A percentile compares a stretch with the other conserved stretches of the same genome.
phyloP scores from a whole-genome alignment of 2,329 filamentous ascomycete species.

The Aspergillus pseudoglaucus region DNA sequence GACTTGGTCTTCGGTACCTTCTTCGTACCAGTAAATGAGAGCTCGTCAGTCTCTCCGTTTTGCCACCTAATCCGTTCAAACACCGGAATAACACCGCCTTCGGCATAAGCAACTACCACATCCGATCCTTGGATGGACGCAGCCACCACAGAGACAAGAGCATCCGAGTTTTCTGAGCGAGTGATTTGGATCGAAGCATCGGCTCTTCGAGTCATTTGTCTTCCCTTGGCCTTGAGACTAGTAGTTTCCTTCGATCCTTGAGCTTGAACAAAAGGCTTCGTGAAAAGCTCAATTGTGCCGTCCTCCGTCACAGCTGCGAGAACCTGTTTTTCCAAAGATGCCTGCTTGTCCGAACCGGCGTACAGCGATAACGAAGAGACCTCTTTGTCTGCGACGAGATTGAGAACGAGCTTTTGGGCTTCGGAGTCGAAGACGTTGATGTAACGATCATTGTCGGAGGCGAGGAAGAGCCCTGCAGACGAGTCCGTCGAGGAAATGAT shows the following conservation, averaged over 20 bases:
- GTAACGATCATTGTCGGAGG: conserved; percentile 45
- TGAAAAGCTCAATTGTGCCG: conserved; percentile 45
- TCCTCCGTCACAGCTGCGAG: conserved; percentile 43
- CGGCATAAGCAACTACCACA: conserved; percentile 42
- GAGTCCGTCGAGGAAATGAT: conserved; percentile 36
- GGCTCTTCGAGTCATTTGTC: conserved; percentile 39
- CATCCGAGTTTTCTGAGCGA: conserved; percentile 34
- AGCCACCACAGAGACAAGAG: conserved; percentile 38
- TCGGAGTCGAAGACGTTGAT: conserved; percentile 45
- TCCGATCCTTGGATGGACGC: conserved; percentile 41
- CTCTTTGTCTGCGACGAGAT: conserved; percentile 45
- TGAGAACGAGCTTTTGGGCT: conserved; percentile 39
- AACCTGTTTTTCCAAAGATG: conserved; percentile 31
- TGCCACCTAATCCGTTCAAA: conserved; percentile 46
- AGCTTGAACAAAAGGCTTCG: conserved; percentile 39
- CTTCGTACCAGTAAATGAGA: conserved; percentile 39
- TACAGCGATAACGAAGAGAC: conserved; percentile 35
- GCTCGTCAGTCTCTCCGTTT: conserved; percentile 38
- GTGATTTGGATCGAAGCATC: conserved; percentile 41
- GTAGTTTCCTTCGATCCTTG: conserved; percentile 24
- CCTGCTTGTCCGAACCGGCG: conserved; percentile 14
- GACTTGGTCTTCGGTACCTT: conserved; percentile 41
- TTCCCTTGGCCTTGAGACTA: conserved; percentile 40
- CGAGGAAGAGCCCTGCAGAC: conserved; percentile 38
- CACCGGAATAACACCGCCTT: conserved; percentile 44